Evolutionary conservation across 805 yeast species (phyloP).

Genomic region (Wickerhamomyces tratensis): DNA sequence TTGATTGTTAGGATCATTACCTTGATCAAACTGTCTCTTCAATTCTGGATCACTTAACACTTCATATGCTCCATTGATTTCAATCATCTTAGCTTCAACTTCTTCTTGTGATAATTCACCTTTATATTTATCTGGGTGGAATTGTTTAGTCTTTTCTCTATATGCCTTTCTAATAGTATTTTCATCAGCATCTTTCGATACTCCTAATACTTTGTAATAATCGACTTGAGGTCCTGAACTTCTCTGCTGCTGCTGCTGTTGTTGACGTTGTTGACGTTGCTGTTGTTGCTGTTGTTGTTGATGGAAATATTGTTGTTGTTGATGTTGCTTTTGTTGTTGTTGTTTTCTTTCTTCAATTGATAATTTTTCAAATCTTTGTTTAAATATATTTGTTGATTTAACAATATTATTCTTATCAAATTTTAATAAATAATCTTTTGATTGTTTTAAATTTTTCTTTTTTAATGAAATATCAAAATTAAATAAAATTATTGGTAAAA

Average conservation of each 20-base stretch:
- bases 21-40: slow-evolving; percentile 57
- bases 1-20: slow-evolving; percentile 40
- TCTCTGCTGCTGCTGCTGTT: slow-evolving; percentile 29
- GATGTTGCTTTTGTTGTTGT: slow-evolving; percentile 36
- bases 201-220: slow-evolving; percentile 70
- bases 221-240: slow-evolving; percentile 37
- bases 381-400: slow-evolving; percentile 19
- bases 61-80: slow-evolving; percentile 89
- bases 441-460: slow-evolving; percentile 27
- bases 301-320: slow-evolving; percentile 30
- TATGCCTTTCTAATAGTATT: slow-evolving; percentile 74
- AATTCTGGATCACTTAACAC: slow-evolving; percentile 59
- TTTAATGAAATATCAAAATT: slow-evolving; percentile 27
- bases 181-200: slow-evolving; percentile 56
- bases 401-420: slow-evolving; percentile 27
- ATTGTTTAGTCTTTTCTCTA: slow-evolving; percentile 65
- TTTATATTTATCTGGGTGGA: slow-evolving; percentile 88
- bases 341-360: slow-evolving; percentile 15
- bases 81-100: slow-evolving; percentile 80
- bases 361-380: slow-evolving; percentile 21
- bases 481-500: slow-evolving; percentile 28
- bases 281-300: slow-evolving; percentile 38
- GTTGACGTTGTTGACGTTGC: slow-evolving; percentile 31
- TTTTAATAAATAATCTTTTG: slow-evolving; percentile 22
- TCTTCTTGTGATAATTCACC: slow-evolving; percentile 57